Evolutionary conservation across 1,139 yeast species (phyloP).

Genomic region (Hemisphaericaspora xylofermentans): DNA sequence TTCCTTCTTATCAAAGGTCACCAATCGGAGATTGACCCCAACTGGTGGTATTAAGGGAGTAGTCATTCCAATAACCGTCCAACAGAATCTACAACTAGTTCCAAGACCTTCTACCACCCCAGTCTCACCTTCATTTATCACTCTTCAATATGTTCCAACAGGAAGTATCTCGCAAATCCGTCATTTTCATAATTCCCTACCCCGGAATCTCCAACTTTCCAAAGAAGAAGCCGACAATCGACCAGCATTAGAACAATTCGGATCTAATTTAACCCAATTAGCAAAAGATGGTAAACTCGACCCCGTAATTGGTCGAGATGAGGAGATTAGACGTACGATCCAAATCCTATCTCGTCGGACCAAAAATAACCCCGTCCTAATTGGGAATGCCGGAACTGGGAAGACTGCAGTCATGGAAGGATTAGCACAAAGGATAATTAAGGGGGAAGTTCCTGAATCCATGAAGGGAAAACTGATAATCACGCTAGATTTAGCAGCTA

Average conservation of each 20-base stretch:
- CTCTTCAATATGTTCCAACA: background rate
- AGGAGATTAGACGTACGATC: slow-evolving; percentile 87
- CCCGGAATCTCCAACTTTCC: slow-evolving; percentile 36
- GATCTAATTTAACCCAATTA: slow-evolving; percentile 81
- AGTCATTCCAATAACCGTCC: background rate
- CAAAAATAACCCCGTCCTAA: slow-evolving; percentile 89
- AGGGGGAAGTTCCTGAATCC: slow-evolving; percentile 92
- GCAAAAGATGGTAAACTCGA: slow-evolving; percentile 91
- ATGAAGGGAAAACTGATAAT: slow-evolving; percentile 82
- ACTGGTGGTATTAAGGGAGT: no score
- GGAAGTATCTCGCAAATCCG: slow-evolving; percentile 6
- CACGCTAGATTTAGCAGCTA: slow-evolving; percentile 82
- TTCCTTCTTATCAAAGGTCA: background rate
- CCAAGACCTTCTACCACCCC: background rate
- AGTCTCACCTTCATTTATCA: background rate
- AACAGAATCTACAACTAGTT: background rate
- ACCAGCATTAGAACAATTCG: slow-evolving; percentile 82
- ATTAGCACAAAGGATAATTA: slow-evolving; percentile 84
- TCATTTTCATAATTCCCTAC: slow-evolving; percentile 21
- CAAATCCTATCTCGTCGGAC: slow-evolving; percentile 91
- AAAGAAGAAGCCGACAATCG: slow-evolving; percentile 53
- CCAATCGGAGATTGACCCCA: background rate
- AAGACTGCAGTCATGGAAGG: slow-evolving; percentile 97
- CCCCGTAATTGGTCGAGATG: slow-evolving; percentile 96
- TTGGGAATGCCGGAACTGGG: slow-evolving; percentile 97